These are phyloP conservation scores for Suhomyces wounanorum DNA, from an alignment of 1,139 yeast genomes.

Conservation along the genomic window DNA sequence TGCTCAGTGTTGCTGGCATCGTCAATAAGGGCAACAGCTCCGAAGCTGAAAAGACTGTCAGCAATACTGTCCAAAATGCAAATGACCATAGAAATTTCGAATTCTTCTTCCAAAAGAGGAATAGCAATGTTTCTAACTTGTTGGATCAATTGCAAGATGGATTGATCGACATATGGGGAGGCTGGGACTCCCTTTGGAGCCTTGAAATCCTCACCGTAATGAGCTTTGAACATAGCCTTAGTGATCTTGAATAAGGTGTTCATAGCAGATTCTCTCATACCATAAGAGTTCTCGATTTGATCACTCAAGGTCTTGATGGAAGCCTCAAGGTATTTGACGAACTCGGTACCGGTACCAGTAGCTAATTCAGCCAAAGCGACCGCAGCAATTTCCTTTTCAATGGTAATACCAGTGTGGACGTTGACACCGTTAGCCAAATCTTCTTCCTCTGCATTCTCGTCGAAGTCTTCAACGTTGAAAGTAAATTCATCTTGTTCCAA, in stretches of 20 bases:
- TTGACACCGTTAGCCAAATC: conserved; percentile 72
- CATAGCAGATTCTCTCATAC: conserved; percentile 88
- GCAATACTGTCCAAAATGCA: conserved; percentile 74
- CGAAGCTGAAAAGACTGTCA: conserved; percentile 70
- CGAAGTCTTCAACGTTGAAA: conserved; percentile 44
- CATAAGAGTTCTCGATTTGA: conserved; percentile 84
- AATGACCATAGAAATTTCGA: conserved; percentile 78
- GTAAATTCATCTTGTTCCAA: conserved; percentile 81
- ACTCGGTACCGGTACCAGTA: conserved; percentile 76
- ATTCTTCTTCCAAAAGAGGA: conserved; percentile 70
- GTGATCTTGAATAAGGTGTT: conserved; percentile 81
- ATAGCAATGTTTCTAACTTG: conserved; percentile 69
- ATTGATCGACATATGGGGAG: conserved; percentile 57
- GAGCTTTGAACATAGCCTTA: conserved; percentile 66
- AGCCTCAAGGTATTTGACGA: conserved; percentile 75
- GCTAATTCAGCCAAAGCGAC: conserved; percentile 92
- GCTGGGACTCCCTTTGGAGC: conserved; percentile 78
- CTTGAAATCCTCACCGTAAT: conserved; percentile 50
- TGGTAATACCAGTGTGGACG: conserved; percentile 92
- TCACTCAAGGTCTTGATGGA: conserved; percentile 66
- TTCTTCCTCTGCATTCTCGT: conserved; percentile 44
- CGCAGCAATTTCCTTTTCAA: conserved; percentile 96
- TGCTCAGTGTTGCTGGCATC: conserved; percentile 55
- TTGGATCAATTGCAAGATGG: conserved; percentile 60
- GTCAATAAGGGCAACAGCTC: conserved; percentile 70